A percentile compares a stretch with the other conserved stretches of the same genome.
Conservation (phyloP, 2,329 filamentous ascomycete genomes). For the Septoria petroselini region DNA sequence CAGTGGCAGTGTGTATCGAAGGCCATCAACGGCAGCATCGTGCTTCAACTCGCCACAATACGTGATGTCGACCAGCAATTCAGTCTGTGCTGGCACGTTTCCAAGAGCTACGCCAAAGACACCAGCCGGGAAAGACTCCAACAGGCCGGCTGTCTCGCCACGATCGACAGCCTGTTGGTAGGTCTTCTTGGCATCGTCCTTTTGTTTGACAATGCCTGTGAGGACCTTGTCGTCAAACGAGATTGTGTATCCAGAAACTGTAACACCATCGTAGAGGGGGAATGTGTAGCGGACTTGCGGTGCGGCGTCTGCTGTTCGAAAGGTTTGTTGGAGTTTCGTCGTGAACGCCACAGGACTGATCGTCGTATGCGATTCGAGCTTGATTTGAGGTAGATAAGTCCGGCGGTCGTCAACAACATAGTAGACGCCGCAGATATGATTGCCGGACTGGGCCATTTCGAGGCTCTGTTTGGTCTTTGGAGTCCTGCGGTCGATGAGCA, state of each 20-base stretch:
- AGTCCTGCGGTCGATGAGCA: background rate
- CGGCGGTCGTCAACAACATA: conserved; percentile 23
- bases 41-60: conserved; percentile 71
- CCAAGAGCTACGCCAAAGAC: conserved; percentile 67
- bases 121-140: conserved; percentile 63
- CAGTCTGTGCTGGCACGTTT: conserved; percentile 60
- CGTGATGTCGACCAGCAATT: conserved; percentile 59
- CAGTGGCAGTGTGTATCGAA: conserved; percentile 67
- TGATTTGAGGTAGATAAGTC: conserved; percentile 57
- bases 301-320: conserved; percentile 49
- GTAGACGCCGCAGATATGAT: conserved; percentile 36
- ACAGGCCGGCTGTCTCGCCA: conserved; percentile 61
- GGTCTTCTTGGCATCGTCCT: conserved; percentile 56
- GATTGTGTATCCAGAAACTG: conserved; percentile 65
- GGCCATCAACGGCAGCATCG: conserved; percentile 64
- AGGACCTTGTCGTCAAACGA: conserved; percentile 59
- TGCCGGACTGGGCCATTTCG: conserved; percentile 1
- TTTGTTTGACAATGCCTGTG: conserved; percentile 65
- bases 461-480: background rate
- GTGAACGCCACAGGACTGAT: conserved; percentile 56
- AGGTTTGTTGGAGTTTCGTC: conserved; percentile 58
- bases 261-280: conserved; percentile 69
- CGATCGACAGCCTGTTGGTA: conserved; percentile 58
- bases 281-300: conserved; percentile 64
- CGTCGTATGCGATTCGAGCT: conserved; percentile 57